Evolutionary conservation across 192 early-diverging fungal species (phyloP).

Genomic region (Linnemannia exigua): DNA sequence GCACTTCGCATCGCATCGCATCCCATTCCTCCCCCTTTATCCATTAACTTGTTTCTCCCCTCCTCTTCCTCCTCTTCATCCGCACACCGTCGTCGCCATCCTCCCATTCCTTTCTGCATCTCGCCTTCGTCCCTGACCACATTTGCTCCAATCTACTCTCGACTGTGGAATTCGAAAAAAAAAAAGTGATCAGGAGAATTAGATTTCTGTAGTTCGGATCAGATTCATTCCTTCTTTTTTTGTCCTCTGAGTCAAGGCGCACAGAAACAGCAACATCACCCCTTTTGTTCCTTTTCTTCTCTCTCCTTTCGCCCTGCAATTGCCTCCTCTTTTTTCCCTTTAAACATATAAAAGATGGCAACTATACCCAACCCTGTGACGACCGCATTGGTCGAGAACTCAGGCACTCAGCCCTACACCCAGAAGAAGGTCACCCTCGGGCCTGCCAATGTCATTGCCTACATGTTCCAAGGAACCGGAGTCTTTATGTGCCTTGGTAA

Average conservation of each 20-base stretch:
- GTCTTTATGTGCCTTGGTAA: conserved; percentile 58
- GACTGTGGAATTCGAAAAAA: background rate
- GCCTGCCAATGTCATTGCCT: conserved; percentile 46
- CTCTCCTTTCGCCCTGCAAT: background rate
- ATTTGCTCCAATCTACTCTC: background rate
- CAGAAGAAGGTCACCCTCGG: conserved; percentile 50
- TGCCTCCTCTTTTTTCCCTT: background rate
- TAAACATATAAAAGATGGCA: conserved; percentile 14
- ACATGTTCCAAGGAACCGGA: conserved; percentile 53
- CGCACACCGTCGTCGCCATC: too few species aligned
- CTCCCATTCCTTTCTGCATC: too few species aligned
- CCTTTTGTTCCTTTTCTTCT: background rate
- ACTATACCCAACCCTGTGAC: conserved; percentile 42
- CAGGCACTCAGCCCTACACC: background rate
- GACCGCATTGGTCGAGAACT: conserved; percentile 33
- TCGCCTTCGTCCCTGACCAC: background rate
- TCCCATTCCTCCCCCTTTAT: too few species aligned
- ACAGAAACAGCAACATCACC: too few species aligned
- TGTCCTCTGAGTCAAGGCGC: too few species aligned
- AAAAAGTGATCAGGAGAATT: background rate
- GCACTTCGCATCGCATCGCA: too few species aligned
- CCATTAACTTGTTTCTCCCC: too few species aligned
- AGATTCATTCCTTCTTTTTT: too few species aligned
- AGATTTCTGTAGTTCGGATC: too few species aligned
- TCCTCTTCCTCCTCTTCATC: too few species aligned